These are phyloP conservation scores for Fusarium proliferatum DNA, from an alignment of 2,329 filamentous ascomycete species.

Conservation along the genomic window DNA sequence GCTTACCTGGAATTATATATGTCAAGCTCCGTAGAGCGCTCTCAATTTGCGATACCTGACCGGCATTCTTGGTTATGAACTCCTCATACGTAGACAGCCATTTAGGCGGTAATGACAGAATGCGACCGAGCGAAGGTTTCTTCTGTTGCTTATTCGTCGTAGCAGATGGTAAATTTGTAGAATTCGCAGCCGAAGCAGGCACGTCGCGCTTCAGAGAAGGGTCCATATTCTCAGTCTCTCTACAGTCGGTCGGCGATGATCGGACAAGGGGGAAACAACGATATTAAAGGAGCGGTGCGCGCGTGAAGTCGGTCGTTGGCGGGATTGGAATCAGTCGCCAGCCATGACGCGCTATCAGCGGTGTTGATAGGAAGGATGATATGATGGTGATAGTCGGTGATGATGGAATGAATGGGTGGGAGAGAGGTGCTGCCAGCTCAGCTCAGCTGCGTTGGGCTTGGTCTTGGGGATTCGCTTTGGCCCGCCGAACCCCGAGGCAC, in stretches of 20 bases:
- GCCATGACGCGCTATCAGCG: constrained; percentile 35
- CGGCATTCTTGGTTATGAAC: constrained; percentile 94
- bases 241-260: not conserved
- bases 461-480: not conserved
- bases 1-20: constrained; percentile 88
- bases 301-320: constrained; percentile 22
- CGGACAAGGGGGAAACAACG: constrained; percentile 1
- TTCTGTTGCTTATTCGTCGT: constrained; percentile 23
- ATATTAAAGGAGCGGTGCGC: constrained; percentile 25
- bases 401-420: not conserved
- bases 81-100: constrained; percentile 82
- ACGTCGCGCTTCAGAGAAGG: constrained; percentile 35
- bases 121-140: constrained; percentile 45
- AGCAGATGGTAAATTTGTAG: constrained; percentile 20
- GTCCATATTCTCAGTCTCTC: constrained; percentile 27
- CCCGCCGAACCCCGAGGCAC: constrained; percentile 36
- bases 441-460: constrained; percentile 6
- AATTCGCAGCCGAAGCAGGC: constrained; percentile 35
- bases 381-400: constrained; percentile 14
- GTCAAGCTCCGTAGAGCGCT: constrained; percentile 91
- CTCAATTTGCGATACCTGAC: constrained; percentile 94
- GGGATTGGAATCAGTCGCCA: constrained; percentile 18
- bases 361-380: constrained; percentile 12
- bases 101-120: constrained; percentile 69
- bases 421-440: constrained; percentile 10